phyloP scores from a whole-genome alignment of 768 basidiomycete genomes.

The Psilocybe sp. region DNA sequence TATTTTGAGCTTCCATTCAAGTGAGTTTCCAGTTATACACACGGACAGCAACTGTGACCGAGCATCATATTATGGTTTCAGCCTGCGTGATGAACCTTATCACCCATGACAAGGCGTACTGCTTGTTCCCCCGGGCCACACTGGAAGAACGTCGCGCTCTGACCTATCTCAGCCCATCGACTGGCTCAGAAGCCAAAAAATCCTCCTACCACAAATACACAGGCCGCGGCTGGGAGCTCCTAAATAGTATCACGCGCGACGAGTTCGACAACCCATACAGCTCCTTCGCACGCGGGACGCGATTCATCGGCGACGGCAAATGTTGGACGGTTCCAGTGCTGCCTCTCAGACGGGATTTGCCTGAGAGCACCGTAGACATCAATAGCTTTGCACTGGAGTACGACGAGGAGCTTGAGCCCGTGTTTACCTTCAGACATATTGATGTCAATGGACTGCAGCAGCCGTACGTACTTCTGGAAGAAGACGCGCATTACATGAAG shows the following conservation, averaged over 20 bases:
- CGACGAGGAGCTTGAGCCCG: neutral
- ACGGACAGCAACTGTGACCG: too few species aligned
- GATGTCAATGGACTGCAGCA: too few species aligned
- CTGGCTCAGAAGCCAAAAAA: neutral
- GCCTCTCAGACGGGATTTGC: constrained; percentile 4
- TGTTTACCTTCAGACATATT: too few species aligned
- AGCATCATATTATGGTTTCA: too few species aligned
- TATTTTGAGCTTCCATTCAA: constrained; percentile 47
- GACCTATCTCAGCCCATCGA: neutral
- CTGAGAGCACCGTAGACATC: constrained; percentile 1
- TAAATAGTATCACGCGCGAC: neutral
- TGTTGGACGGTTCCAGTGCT: constrained; percentile 28
- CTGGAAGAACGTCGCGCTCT: constrained; percentile 22
- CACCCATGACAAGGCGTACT: constrained; percentile 35
- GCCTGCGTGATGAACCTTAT: constrained; percentile 33
- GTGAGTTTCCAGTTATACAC: constrained; percentile 24
- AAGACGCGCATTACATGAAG: too few species aligned
- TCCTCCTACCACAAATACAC: constrained; percentile 27
- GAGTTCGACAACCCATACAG: constrained; percentile 11
- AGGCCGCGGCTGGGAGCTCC: constrained; percentile 32
- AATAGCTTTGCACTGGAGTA: constrained; percentile 8
- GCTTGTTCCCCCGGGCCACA: constrained; percentile 37
- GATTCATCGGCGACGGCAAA: constrained; percentile 28
- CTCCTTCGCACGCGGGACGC: constrained; percentile 15
- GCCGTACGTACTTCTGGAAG: too few species aligned